These are phyloP conservation scores for Yamadazyma pseudoaaseri DNA, from an alignment of 1,139 yeast species.

Conservation along the genomic window DNA sequence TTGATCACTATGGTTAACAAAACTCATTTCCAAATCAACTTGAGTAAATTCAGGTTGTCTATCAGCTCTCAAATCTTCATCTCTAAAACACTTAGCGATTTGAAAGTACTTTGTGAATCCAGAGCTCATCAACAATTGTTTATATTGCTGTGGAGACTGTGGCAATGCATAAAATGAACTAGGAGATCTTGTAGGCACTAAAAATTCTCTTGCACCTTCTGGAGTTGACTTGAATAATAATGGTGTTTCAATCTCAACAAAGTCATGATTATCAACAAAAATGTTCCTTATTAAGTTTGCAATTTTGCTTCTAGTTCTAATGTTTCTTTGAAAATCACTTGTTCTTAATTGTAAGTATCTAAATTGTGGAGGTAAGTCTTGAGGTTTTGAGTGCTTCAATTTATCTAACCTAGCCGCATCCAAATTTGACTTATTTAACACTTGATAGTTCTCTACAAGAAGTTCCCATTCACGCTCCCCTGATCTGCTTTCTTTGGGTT, in stretches of 20 bases:
- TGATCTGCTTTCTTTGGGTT: slow-evolving; percentile 28
- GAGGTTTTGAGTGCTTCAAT: slow-evolving; percentile 47
- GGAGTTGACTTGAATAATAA: slow-evolving; percentile 92
- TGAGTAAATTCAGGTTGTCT: slow-evolving; percentile 98
- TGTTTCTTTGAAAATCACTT: slow-evolving; percentile 55
- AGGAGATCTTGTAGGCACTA: slow-evolving; percentile 80
- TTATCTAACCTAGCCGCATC: slow-evolving; percentile 72
- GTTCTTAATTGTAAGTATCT: slow-evolving; percentile 78
- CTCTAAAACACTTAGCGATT: slow-evolving; percentile 90
- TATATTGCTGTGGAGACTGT: slow-evolving; percentile 97
- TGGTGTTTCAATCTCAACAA: slow-evolving; percentile 91
- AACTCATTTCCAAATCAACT: slow-evolving; percentile 91
- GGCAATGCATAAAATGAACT: slow-evolving; percentile 83
- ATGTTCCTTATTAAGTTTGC: slow-evolving; percentile 53
- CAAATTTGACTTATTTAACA: slow-evolving; percentile 64
- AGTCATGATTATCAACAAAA: slow-evolving; percentile 46
- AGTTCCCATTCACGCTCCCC: slow-evolving; percentile 51
- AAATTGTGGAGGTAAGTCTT: slow-evolving; percentile 71
- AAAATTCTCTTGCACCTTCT: slow-evolving; percentile 95
- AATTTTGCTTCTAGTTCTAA: slow-evolving; percentile 61
- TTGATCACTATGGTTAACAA: slow-evolving; percentile 61
- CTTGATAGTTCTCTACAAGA: slow-evolving; percentile 47
- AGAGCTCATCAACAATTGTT: slow-evolving; percentile 90
- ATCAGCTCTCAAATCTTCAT: slow-evolving; percentile 91
- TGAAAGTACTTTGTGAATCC: slow-evolving; percentile 87